phyloP scores from a whole-genome alignment of 2,329 filamentous ascomycete genomes.

The Ceratocystis colombiana region DNA sequence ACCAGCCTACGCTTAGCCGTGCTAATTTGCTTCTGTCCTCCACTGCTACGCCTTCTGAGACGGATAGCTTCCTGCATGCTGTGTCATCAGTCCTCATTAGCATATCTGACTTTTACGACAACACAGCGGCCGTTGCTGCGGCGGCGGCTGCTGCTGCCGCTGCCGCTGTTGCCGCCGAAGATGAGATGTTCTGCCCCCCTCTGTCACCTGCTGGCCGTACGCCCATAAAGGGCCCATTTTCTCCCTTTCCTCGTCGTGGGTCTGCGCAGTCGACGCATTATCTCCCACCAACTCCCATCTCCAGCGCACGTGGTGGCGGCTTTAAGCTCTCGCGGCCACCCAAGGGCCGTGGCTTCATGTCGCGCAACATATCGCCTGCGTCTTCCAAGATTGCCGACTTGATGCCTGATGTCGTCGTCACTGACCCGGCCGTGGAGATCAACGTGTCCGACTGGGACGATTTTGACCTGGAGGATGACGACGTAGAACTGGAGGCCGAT shows the following conservation, averaged over 20 bases:
- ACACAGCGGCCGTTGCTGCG: neutral
- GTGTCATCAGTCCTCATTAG: slow-evolving; percentile 43
- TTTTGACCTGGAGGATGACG: slow-evolving; percentile 21
- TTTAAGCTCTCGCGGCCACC: slow-evolving; percentile 25
- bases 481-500: slow-evolving; percentile 35
- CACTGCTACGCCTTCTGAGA: slow-evolving; percentile 44
- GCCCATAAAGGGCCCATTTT: slow-evolving; percentile 31
- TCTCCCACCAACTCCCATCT: slow-evolving; percentile 16
- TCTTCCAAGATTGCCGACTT: slow-evolving; percentile 8
- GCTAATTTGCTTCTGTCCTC: slow-evolving; percentile 50
- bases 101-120: slow-evolving; percentile 31
- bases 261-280: slow-evolving; percentile 19
- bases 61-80: slow-evolving; percentile 43
- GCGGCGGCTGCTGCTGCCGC: neutral
- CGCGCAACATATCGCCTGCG: slow-evolving; percentile 21
- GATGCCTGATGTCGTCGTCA: slow-evolving; percentile 8
- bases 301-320: slow-evolving; percentile 10
- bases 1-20: slow-evolving; percentile 37
- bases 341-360: slow-evolving; percentile 19
- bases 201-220: slow-evolving; percentile 28
- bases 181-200: slow-evolving; percentile 18
- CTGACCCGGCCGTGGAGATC: slow-evolving; percentile 15
- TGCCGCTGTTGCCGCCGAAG: neutral
- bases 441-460: slow-evolving; percentile 23
- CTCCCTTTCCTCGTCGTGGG: slow-evolving; percentile 30